phyloP scores from a whole-genome alignment of 2,329 filamentous ascomycete species.

The Nigrospora osmanthi region DNA sequence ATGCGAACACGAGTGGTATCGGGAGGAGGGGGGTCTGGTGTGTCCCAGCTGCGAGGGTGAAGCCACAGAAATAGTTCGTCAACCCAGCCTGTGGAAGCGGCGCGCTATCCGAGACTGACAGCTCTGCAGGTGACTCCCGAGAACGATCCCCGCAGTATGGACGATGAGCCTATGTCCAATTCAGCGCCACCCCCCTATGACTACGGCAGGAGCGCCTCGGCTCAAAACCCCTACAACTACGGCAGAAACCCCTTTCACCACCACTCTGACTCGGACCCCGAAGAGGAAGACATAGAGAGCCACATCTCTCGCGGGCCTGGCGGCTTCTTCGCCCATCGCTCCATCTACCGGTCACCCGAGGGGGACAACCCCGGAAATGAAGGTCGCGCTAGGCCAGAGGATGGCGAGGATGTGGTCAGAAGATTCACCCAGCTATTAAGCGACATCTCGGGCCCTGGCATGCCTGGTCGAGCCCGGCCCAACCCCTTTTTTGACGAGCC shows the following conservation, averaged over 20 bases:
- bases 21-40: constrained; percentile 55
- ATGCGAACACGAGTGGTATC: constrained; percentile 76
- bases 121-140: constrained; percentile 38
- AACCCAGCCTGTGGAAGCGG: background rate
- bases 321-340: constrained; percentile 31
- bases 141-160: constrained; percentile 51
- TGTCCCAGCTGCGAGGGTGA: constrained; percentile 77
- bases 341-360: constrained; percentile 18
- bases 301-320: constrained; percentile 30
- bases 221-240: too few species aligned
- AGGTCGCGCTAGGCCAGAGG: constrained; percentile 11
- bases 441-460: constrained; percentile 14
- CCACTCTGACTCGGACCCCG: constrained; percentile 45
- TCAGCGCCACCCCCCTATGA: too few species aligned
- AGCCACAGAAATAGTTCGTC: constrained; percentile 76
- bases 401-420: constrained; percentile 23
- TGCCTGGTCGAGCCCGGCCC: constrained; percentile 14
- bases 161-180: constrained; percentile 21
- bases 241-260: constrained; percentile 4
- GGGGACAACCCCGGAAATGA: constrained; percentile 5
- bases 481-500: constrained; percentile 12
- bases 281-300: constrained; percentile 51
- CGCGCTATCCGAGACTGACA: constrained; percentile 11
- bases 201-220: too few species aligned
- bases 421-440: constrained; percentile 28